A percentile compares a stretch with the other conserved stretches of the same genome.
Evolutionary conservation across 148 eudicot genomes (phyloP).

Genomic region (Dysphania ambrosioides): DNA sequence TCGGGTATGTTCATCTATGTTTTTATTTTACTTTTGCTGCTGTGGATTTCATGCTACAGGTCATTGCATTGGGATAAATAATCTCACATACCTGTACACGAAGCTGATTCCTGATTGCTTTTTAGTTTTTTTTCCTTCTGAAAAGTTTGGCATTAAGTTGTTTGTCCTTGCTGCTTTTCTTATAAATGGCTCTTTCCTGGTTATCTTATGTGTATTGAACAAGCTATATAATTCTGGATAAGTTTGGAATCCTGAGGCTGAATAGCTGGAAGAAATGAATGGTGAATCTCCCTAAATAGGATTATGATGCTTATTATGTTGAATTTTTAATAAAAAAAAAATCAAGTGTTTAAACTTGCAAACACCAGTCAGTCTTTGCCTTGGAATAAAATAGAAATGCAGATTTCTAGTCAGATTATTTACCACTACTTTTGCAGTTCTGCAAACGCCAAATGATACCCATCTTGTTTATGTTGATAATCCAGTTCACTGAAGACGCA

Average conservation of each 20-base stretch:
- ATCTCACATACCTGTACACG: too few relatives aligned
- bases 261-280: neutral
- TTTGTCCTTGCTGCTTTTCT: too few relatives aligned
- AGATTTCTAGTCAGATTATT: too few relatives aligned
- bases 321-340: too few relatives aligned
- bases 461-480: too few relatives aligned
- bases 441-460: too few relatives aligned
- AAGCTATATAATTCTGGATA: neutral
- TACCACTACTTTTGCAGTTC: too few relatives aligned
- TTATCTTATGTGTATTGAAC: neutral
- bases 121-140: too few relatives aligned
- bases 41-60: neutral
- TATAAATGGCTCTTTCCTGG: neutral
- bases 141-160: too few relatives aligned
- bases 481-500: too few relatives aligned
- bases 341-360: neutral
- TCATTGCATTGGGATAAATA: neutral
- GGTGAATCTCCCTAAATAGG: neutral
- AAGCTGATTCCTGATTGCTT: neutral
- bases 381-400: neutral
- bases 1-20: slow-evolving; percentile 49
- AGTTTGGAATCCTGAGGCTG: neutral
- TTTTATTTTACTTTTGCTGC: neutral
- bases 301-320: neutral
- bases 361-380: neutral